Base-by-base conservation (phyloP, 108 stramenopile species). In the Skeletonema menzelii region DNA sequence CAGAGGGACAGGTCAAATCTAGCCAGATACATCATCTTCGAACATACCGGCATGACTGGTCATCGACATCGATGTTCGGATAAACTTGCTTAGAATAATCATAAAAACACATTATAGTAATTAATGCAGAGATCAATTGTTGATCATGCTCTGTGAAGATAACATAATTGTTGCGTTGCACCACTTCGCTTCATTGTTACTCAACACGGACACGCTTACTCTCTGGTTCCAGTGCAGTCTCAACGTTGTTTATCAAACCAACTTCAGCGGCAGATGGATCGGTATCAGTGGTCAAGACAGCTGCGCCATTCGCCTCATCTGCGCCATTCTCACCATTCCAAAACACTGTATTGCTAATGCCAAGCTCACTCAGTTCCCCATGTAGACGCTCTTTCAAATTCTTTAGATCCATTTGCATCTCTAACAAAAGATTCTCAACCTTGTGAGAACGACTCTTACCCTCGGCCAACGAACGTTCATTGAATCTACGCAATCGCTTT, bases 351-450 rank as follows among this genome's bases (percentile, higher is more conserved):
- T 42, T 42, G 40, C 15, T 42, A 42, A 42, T 42, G 14, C 40
- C 40, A 42, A 42, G 40, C 40, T 42, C 40, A 42, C 40, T 42
- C 6, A 92, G 69, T 58, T 94, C 93, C 20, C 83, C 85, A 38
- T 88, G 81, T 3, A 94, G 63, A 19, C 91, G 64, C 12, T 70
- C 72, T 59, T 89, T 90, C 55, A 94, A 60, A 65, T 74, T 88
- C 46, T 81, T 88, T 59, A 94, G 77, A 57, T 94, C 93, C 13
- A 85, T 75, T 38, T 88, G 75, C 93, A 94, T 91, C 60, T 94
- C 91, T 15, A 77, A 31, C n/a, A 94, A 84, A 4, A 94, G 69
- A 42, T 61, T 75, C 56, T 91, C 88, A 2, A 85, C 86, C 61
- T 85, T 85, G 10, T 65, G 46, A 27, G 85, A 65, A 13, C 90